Base-by-base conservation (phyloP, 1,284 basidiomycete genomes). In the Heterobasidion annosum region DNA sequence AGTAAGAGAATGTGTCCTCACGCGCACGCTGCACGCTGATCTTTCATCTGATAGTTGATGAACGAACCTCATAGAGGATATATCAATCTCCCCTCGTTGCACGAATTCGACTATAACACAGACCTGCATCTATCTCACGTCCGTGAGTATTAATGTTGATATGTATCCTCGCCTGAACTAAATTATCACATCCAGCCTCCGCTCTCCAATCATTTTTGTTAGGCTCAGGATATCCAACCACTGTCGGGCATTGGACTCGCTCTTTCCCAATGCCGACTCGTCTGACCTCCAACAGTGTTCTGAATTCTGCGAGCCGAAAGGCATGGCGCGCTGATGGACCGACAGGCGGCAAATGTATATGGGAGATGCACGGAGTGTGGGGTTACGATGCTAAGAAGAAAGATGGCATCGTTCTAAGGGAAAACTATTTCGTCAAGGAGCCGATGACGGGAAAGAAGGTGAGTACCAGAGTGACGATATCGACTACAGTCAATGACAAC, bases 61-160 rank as follows among this genome's bases (percentile, higher is more conserved):
- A 99, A 99, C 64, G 96, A 99, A 69, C 96, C 96, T 0, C 95
- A 99, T 70, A 78, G 88, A 63, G 97, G 96, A 25, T 97, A 94
- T 65, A 83, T 97, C 57, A 82, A 88, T 55, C 73, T 96, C 2
- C 75, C 82, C 44, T 92, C 91, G 2, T 78, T 98, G 52, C 85
- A 98, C 63, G 74, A 74, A 34, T 98, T 92, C 72, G 86, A 98
- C 68, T 94, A 97, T 69, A 93, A 92, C 59, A 97, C 94, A 9
- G 94, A 98, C 65, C 79, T 99, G 6, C 93, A 98, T 63, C 78
- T 98, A 33, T 84, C 86, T 13, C 77, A 86, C 66, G 83, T 88
- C 64, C 91, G 88, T 90, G 63, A 71, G 85, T 25, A 25, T 79
- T 15, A 4, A 33, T 45, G 37, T 43, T 53, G 18, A 19, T 50